Conservation (phyloP, 2,329 filamentous ascomycete species). For the Fusarium haematococcum region DNA sequence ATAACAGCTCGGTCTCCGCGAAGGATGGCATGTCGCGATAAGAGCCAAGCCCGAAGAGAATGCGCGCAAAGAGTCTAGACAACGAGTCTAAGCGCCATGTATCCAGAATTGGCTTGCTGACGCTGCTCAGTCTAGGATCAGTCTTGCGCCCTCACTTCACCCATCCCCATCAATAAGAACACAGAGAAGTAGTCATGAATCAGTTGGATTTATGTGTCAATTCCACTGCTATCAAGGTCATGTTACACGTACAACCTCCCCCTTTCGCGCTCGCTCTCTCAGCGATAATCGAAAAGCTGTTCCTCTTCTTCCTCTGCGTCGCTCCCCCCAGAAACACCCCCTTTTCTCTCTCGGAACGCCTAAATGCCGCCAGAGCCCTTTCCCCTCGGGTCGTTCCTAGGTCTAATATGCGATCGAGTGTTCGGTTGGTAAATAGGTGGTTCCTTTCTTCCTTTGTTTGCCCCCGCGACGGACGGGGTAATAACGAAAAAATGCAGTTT, state of each 20-base stretch:
- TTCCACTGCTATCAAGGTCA: slow-evolving; percentile 42
- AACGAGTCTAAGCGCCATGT: neutral
- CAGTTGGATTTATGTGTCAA: slow-evolving; percentile 36
- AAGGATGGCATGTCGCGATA: neutral
- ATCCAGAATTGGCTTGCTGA: neutral
- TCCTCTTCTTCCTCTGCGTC: slow-evolving; percentile 20
- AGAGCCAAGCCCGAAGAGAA: slow-evolving; percentile 6
- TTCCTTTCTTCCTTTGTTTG: slow-evolving; percentile 1
- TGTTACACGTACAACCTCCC: slow-evolving; percentile 44
- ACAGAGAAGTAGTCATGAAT: neutral
- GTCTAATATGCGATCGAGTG: slow-evolving; percentile 37
- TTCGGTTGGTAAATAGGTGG: slow-evolving; percentile 5
- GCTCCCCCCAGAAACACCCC: slow-evolving; percentile 6
- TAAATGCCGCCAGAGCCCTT: slow-evolving; percentile 31
- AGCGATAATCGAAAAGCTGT: slow-evolving; percentile 1
- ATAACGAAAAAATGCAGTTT: slow-evolving; percentile 21
- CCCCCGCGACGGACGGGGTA: slow-evolving; percentile 12
- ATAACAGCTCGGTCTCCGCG: slow-evolving; percentile 16
- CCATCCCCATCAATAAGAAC: neutral
- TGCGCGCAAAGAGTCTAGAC: neutral
- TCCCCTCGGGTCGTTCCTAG: slow-evolving; percentile 27
- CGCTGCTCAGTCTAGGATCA: neutral
- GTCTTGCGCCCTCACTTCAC: neutral
- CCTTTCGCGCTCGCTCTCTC: slow-evolving; percentile 12
- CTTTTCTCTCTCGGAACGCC: slow-evolving; percentile 32